A percentile compares a stretch with the other conserved stretches of the same genome.
Evolutionary conservation across 2,329 filamentous ascomycete genomes (phyloP).

Genomic region (Cercospora nicotianae): DNA sequence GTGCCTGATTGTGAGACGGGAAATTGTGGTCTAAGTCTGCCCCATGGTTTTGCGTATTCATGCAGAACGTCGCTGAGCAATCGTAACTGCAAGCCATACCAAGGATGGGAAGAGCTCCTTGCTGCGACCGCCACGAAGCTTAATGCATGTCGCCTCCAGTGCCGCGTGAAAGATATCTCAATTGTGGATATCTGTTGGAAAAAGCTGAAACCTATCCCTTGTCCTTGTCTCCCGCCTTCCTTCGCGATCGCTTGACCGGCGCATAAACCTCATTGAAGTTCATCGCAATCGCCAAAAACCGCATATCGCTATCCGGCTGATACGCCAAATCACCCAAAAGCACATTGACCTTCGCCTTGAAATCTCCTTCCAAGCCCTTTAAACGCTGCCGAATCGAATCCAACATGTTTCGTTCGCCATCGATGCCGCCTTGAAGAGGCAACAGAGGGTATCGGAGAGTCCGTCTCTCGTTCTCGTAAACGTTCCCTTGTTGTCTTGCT

Average conservation of each 20-base stretch:
- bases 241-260: conserved; percentile 55
- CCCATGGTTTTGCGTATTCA: not conserved
- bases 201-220: conserved; percentile 12
- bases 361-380: conserved; percentile 69
- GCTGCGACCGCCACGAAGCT: not conserved
- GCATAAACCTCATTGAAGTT: conserved; percentile 98
- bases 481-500: conserved; percentile 11
- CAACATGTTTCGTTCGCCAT: conserved; percentile 64
- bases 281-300: conserved; percentile 95
- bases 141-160: not conserved
- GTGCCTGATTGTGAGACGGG: not conserved
- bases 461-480: conserved; percentile 34
- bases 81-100: not conserved
- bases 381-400: conserved; percentile 74
- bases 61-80: not conserved
- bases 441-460: conserved; percentile 48
- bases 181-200: not conserved
- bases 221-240: conserved; percentile 15
- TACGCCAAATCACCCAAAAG: conserved; percentile 87
- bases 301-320: conserved; percentile 91
- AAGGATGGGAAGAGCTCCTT: not conserved
- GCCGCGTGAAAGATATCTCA: not conserved
- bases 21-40: not conserved
- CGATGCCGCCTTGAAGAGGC: conserved; percentile 39
- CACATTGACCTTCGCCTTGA: conserved; percentile 73